Evolutionary conservation across 352 stramenopile species (phyloP).

Genomic region (Globisporangium irregulare): DNA sequence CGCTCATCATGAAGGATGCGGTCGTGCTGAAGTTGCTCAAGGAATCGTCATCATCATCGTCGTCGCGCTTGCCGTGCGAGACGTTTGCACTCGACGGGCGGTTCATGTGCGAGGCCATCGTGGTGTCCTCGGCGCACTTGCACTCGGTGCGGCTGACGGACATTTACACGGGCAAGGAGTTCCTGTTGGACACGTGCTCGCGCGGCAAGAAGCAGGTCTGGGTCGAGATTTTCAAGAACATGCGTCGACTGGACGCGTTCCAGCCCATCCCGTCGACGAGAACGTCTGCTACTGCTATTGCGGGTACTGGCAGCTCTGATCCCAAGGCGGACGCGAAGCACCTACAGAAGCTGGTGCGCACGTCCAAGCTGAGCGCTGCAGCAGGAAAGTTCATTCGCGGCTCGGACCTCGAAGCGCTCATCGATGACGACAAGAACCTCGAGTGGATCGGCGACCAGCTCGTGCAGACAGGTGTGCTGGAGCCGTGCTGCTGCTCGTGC

Average conservation of each 20-base stretch:
- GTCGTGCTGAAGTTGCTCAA: conserved; percentile 30
- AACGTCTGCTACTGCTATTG: background rate
- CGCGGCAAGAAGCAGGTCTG: conserved; percentile 53
- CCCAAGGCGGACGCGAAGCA: background rate
- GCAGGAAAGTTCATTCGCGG: conserved; percentile 30
- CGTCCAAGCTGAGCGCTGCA: conserved; percentile 23
- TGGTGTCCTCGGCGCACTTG: conserved; percentile 60
- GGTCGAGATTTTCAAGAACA: conserved; percentile 43
- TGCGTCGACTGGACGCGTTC: conserved; percentile 19
- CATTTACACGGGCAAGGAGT: conserved; percentile 36
- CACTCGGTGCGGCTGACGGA: conserved; percentile 50
- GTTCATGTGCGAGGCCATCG: conserved; percentile 45
- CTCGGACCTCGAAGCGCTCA: conserved; percentile 28
- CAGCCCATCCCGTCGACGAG: conserved; percentile 12
- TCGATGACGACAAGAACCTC: conserved; percentile 21
- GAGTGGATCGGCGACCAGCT: conserved; percentile 27
- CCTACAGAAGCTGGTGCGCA: conserved; percentile 16
- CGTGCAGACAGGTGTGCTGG: conserved; percentile 27
- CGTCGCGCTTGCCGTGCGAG: conserved; percentile 21
- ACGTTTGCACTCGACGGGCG: conserved; percentile 38
- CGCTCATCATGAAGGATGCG: conserved; percentile 32
- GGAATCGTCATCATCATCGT: conserved; percentile 17
- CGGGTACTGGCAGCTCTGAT: background rate
- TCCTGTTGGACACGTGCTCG: conserved; percentile 38
- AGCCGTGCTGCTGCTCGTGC: conserved; percentile 34